Base-by-base conservation (phyloP, 164 flowering plant genomes). In the Dillenia turbinata region DNA sequence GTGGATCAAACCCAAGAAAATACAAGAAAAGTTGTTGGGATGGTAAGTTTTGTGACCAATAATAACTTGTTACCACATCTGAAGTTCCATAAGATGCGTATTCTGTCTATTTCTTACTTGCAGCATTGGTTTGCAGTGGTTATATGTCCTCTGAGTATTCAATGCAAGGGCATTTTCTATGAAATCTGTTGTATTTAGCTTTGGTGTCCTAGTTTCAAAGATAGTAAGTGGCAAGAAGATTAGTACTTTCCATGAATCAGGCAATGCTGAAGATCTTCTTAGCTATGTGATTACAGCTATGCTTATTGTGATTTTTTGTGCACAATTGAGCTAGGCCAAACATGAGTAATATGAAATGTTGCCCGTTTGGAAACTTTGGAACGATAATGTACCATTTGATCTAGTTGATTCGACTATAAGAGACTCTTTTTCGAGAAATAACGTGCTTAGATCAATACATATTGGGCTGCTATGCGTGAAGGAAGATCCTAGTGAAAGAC, bases 1-100 rank as follows among this genome's bases (percentile, higher is more conserved):
- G 55, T 47, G 0, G 75, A 76, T 57, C 78, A 79, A 57, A 72
- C 71, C 40, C 69, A 72, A 67, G 75, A 57, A 3, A 69, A 44
- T 22, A 76, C 80, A 10, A 63, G 43, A 3, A 71, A 70, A 74
- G 61, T 79, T 15, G 75, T 74, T 33, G 77, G 78, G 8, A 78
- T 77, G 63, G 83, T 76, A 71, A 71, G 76, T 66, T 17, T 46
- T n/a, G 17, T 14, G 15, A 11, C 15, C 8, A 16, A 7, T 12
- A 47, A 47, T 2, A 7, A 0, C 9, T 59, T 47, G 11, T n/a
- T 17, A 10, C 52, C 10, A 33, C n/a, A 10, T 22, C 9, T 57
- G 13, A 9, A n/a, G 16, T 10, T 17, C 10, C 45, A 10, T 45
- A 1, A 10, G 3, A 10, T 58, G 44, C 15, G 4, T 16, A 10